phyloP scores from a whole-genome alignment of 305 asterid genomes.

The Fraxinus paxiana region DNA sequence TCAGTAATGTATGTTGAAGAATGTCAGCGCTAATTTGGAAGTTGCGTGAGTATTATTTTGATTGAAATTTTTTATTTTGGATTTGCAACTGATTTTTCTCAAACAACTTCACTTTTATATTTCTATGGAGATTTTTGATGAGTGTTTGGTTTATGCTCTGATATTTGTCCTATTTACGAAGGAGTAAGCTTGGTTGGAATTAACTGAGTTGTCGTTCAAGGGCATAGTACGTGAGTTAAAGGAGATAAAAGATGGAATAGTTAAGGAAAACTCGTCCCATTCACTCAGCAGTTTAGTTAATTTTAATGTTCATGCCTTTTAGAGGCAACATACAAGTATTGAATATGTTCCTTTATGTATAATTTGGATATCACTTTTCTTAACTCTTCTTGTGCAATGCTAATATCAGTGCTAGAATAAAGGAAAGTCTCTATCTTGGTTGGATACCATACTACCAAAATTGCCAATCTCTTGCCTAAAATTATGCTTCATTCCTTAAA shows the following conservation, averaged over 20 bases:
- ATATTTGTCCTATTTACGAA: not conserved
- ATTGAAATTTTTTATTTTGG: not conserved
- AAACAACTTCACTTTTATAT: not conserved
- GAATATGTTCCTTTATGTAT: not conserved
- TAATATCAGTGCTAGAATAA: not conserved
- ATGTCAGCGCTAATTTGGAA: not conserved
- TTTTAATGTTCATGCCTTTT: not conserved
- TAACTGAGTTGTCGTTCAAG: conserved; percentile 61
- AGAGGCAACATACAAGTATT: not conserved
- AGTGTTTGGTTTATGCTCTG: not conserved
- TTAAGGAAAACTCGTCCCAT: too few species aligned
- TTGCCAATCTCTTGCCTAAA: not conserved
- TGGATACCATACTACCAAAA: too few species aligned
- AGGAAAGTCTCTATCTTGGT: too few species aligned
- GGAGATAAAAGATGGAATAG: conserved; percentile 81
- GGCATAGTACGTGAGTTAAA: conserved; percentile 59
- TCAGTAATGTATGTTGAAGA: not conserved
- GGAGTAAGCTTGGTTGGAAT: conserved; percentile 20
- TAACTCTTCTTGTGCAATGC: not conserved
- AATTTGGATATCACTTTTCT: not conserved
- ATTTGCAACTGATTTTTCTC: not conserved
- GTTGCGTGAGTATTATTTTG: not conserved
- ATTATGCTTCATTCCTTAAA: not conserved
- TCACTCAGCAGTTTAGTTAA: not conserved
- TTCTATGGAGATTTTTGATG: not conserved